phyloP scores from a whole-genome alignment of 2,329 filamentous ascomycete genomes.

The Colletotrichum higginsianum region DNA sequence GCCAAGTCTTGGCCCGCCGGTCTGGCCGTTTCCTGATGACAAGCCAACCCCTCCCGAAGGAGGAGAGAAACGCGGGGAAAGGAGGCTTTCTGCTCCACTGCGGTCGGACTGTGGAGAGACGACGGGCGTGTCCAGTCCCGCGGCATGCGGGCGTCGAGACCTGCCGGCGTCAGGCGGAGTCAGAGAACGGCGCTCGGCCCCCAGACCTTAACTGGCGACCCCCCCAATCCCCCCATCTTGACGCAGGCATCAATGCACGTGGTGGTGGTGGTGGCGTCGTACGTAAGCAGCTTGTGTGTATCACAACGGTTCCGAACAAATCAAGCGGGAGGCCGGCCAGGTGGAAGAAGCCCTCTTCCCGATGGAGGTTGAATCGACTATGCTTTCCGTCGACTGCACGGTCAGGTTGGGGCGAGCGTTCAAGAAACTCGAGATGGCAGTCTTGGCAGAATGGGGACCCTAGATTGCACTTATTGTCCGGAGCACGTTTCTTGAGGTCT shows the following conservation, averaged over 20 bases:
- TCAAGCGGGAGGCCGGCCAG: not conserved
- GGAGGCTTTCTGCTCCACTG: conserved; percentile 1
- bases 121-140: conserved; percentile 10
- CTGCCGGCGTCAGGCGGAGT: conserved; percentile 30
- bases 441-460: not conserved
- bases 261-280: not conserved
- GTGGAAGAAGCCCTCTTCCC: not conserved
- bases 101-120: conserved; percentile 35
- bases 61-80: conserved; percentile 11
- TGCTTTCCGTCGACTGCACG: not conserved
- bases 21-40: not conserved
- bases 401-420: not conserved
- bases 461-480: not conserved
- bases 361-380: not conserved
- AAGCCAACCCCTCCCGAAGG: conserved; percentile 18
- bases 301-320: not conserved
- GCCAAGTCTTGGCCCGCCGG: conserved; percentile 4
- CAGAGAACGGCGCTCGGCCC: conserved; percentile 9
- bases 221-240: not conserved
- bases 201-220: too few relatives aligned
- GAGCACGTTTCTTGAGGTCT: too few relatives aligned
- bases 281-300: not conserved
- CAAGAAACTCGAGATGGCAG: conserved; percentile 8
- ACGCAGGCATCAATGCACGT: not conserved
- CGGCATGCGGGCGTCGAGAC: conserved; percentile 22